Evolutionary conservation across 768 basidiomycete genomes (phyloP), one percentile per base, ranked within the genome.

Genomic region (Trametes punicea): DNA sequence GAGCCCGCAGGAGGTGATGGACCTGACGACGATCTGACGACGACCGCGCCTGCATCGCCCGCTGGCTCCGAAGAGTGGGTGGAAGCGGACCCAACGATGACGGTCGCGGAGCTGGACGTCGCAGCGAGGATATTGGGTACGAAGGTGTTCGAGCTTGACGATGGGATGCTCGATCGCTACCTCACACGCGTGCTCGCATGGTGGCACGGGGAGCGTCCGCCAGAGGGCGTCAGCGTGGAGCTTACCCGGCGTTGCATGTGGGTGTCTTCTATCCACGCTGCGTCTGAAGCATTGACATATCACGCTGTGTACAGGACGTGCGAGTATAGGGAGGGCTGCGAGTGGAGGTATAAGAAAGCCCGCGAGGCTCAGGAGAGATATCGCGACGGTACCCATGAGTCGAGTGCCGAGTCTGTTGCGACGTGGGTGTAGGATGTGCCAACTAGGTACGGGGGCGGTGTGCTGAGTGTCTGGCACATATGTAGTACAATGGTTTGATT

Each of bases 271-370:
- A 1, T 44, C 4, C 6, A 33, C 20, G 1, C n/a, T 27, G 0
- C 21, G 18, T 18, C n/a, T 16, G 3, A 10, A 15, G 8, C 11
- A 34, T 27, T 56, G 41, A 60, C 31, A 25, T 16, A 25, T 54
- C 29, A 15, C 5, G 36, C 3, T 39, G 25, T 51, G 16, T 44
- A 4, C 49, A 87, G 87, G 42, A 75, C 78, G 13, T 93, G 90
- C 64, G 90, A 92, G 70, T 93, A 91, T 65, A 71, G 72, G 29
- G 71, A 77, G 2, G 84, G 81, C 11, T 94, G 92, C 64, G 92
- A 94, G 72, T 94, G 91, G 91, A 75, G 90, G 59, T 74, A 73
- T 44, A 53, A 61, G 41, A 77, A 75, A 59, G 83, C 82, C 21
- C 61, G 69, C 55, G 82, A 82, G 63, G 81, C 56, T 25, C 16